Conservation (phyloP, 352 stramenopile genomes). For the Globisporangium perplexum region DNA sequence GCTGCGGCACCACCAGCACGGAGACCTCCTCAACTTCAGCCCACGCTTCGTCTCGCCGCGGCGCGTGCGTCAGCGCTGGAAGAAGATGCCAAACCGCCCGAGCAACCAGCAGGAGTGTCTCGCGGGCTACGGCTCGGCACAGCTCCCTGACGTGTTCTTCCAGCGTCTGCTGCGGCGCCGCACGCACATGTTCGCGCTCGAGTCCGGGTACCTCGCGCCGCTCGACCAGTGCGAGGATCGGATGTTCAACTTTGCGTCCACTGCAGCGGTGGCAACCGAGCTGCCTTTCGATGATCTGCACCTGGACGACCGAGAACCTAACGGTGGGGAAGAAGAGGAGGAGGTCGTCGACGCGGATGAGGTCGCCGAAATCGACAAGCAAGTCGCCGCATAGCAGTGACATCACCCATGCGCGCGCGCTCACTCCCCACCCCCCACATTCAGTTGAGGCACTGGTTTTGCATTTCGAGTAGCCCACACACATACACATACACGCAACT, state of each 20-base stretch:
- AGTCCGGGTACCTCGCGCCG: slow-evolving; percentile 14
- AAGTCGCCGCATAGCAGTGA: background rate
- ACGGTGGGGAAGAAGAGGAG: background rate
- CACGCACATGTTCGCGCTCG: slow-evolving; percentile 27
- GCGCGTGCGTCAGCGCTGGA: slow-evolving; percentile 3
- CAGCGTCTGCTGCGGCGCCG: slow-evolving; percentile 25
- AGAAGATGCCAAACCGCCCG: slow-evolving; percentile 4
- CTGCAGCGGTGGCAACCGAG: background rate
- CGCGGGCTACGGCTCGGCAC: slow-evolving; percentile 25
- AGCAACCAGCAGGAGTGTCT: slow-evolving; percentile 29
- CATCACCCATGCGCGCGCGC: too few relatives aligned
- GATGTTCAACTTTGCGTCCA: slow-evolving; percentile 3
- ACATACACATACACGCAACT: background rate
- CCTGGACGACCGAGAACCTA: background rate
- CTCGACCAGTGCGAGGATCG: slow-evolving; percentile 10
- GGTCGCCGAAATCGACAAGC: background rate
- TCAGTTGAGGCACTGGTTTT: background rate
- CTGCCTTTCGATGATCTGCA: background rate
- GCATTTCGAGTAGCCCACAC: background rate
- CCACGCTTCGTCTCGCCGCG: slow-evolving; percentile 5
- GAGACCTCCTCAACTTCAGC: slow-evolving; percentile 11
- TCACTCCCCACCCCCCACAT: too few relatives aligned
- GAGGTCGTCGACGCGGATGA: background rate
- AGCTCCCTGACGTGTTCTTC: slow-evolving; percentile 24
- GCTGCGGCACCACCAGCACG: slow-evolving; percentile 3